phyloP scores from a whole-genome alignment of 1,284 basidiomycete genomes.

The Ceratobasidium papillatum region DNA sequence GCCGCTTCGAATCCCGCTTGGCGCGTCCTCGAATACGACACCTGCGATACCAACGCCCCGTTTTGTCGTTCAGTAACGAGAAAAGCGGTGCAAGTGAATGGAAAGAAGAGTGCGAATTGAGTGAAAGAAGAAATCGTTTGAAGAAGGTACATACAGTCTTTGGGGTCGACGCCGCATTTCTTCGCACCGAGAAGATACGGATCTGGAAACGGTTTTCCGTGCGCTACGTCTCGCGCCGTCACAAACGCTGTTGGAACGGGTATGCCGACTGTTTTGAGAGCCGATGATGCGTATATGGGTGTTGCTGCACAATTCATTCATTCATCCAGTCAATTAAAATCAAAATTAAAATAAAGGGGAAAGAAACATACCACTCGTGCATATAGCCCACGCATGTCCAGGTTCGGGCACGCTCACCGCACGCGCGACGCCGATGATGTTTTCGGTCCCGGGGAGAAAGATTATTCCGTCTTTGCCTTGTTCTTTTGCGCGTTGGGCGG shows the following conservation, averaged over 20 bases:
- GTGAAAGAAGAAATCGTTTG: no score
- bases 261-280: slow-evolving; percentile 40
- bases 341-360: neutral
- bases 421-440: slow-evolving; percentile 3
- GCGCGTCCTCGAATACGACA: slow-evolving; percentile 44
- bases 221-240: slow-evolving; percentile 34
- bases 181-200: slow-evolving; percentile 44
- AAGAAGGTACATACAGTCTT: slow-evolving; percentile 30
- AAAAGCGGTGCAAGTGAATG: no score
- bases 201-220: slow-evolving; percentile 45
- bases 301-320: slow-evolving; percentile 1
- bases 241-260: slow-evolving; percentile 39
- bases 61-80: neutral
- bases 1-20: slow-evolving; percentile 43
- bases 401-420: neutral
- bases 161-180: slow-evolving; percentile 41
- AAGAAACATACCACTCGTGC: slow-evolving; percentile 41
- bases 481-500: slow-evolving; percentile 34
- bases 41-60: neutral
- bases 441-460: slow-evolving; percentile 42
- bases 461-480: slow-evolving; percentile 40
- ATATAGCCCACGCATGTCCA: slow-evolving; percentile 39
- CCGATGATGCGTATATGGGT: slow-evolving; percentile 11
- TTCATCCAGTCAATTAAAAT: neutral
- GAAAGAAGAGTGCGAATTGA: neutral